phyloP scores from a whole-genome alignment of 495 filamentous ascomycete species.

The Penicillium pulvis region DNA sequence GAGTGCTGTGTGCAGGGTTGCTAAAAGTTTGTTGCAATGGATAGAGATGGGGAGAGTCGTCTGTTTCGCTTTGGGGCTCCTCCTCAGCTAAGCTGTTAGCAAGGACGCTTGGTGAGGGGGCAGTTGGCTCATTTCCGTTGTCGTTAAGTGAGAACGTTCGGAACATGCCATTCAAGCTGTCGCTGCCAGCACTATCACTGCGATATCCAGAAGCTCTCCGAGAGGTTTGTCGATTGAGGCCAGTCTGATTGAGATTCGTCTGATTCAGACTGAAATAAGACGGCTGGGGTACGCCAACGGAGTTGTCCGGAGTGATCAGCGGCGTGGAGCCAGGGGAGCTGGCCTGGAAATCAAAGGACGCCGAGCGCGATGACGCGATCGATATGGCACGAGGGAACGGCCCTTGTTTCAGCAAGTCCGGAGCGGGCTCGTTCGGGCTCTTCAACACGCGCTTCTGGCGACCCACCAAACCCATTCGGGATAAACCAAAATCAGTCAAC shows the following conservation, averaged over 20 bases:
- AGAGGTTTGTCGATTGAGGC: conserved; percentile 68
- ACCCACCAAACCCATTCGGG: conserved; percentile 94
- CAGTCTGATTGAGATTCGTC: conserved; percentile 67
- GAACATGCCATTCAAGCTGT: conserved; percentile 82
- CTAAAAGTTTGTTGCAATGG: conserved; percentile 62
- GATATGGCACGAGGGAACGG: conserved; percentile 86
- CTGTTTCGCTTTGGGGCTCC: conserved; percentile 66
- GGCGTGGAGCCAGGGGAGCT: conserved; percentile 82
- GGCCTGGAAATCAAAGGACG: conserved; percentile 89
- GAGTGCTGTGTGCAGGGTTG: conserved; percentile 55
- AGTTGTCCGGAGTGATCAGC: conserved; percentile 79
- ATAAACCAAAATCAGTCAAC: conserved; percentile 95
- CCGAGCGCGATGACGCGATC: conserved; percentile 89
- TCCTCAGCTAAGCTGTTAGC: conserved; percentile 62
- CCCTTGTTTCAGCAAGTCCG: conserved; percentile 89
- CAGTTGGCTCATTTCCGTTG: conserved; percentile 28
- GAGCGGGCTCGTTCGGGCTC: conserved; percentile 76
- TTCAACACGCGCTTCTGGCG: conserved; percentile 92
- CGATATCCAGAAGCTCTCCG: conserved; percentile 83
- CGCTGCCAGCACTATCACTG: conserved; percentile 89
- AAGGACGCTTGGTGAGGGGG: conserved; percentile 39
- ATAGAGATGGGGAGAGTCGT: conserved; percentile 70
- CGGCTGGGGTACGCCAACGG: conserved; percentile 68
- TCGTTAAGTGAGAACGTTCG: conserved; percentile 81
- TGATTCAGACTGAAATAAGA: conserved; percentile 91